Evolutionary conservation across 352 stramenopile species (phyloP), one percentile per base, ranked within the genome.

Genomic region (Phytophthora melonis): DNA sequence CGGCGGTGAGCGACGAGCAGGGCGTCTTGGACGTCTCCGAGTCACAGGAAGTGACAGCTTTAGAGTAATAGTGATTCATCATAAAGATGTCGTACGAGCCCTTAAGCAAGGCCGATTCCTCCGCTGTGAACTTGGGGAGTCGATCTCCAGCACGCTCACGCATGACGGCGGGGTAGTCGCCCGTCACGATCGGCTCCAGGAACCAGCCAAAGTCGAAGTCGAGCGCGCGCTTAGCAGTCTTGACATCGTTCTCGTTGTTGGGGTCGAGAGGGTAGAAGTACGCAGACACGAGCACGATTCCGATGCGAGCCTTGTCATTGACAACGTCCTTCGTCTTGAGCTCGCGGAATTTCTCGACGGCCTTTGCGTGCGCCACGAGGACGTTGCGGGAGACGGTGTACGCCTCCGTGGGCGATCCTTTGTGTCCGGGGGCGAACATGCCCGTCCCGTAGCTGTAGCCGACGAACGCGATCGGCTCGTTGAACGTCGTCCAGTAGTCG

Each of bases 141-240:
- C 88, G 80, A 13, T 84, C 75, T 7, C 93, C 90, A 7, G 91
- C 83, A 53, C 84, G 78, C 54, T 93, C 67, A 36, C 82, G 87
- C 95, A 99, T 98, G 30, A 91, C 80, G n/a, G 75, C 54, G 3
- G 97, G 97, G 80, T 99, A 99, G 54, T 98, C 88, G 32, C 96
- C 96, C 6, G 75, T 71, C 19, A 91, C 85, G 49, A 98, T 83
- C 18, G 94, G 93, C 62, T 97, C 87, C 7, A 86, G 78, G 68
- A 97, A 94, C 91, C 92, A 98, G 14, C 81, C 92, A 27, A 97
- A 78, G 60, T 93, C 78, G 64, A 96, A 97, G 23, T 95, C 78
- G 52, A 97, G 85, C 19, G 80, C 78, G 66, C 89, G 80, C 63
- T 86, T 72, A 5, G 89, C 89, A 36, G 91, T 89, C 11, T 77